phyloP scores from a whole-genome alignment of 2,329 filamentous ascomycete species.

The Aspergillus carbonarius region DNA sequence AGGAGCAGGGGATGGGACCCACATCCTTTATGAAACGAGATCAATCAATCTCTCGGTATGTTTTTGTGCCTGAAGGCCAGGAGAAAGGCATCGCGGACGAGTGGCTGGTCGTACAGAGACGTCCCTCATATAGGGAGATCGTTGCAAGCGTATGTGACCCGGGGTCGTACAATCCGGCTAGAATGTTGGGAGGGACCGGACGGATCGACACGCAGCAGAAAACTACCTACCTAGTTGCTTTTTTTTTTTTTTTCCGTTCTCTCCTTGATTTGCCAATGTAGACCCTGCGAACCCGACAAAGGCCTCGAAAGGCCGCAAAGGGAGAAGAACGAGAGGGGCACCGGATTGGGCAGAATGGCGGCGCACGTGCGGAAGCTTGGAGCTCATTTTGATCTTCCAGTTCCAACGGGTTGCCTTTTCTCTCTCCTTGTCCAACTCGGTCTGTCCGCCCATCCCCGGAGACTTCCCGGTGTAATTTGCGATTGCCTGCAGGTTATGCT shows the following conservation, averaged over 20 bases:
- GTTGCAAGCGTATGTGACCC: neutral
- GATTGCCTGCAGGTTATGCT: neutral
- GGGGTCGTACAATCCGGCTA: neutral
- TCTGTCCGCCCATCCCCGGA: neutral
- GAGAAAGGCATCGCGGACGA: neutral
- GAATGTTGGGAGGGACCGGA: neutral
- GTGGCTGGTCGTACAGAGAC: neutral
- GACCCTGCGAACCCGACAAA: neutral
- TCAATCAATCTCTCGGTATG: neutral
- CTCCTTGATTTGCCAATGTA: too few species aligned
- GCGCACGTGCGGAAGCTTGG: constrained; percentile 25
- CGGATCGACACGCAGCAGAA: neutral
- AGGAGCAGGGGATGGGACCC: neutral
- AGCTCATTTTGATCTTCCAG: constrained; percentile 15
- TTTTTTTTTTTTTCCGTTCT: neutral
- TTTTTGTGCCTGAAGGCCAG: neutral
- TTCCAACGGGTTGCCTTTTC: constrained; percentile 5
- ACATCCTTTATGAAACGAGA: neutral
- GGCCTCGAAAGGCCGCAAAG: neutral
- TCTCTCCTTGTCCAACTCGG: neutral
- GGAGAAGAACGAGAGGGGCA: neutral
- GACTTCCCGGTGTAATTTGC: neutral
- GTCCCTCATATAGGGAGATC: neutral
- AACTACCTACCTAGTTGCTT: neutral
- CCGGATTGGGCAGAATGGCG: constrained; percentile 9